phyloP scores from a whole-genome alignment of 2,329 filamentous ascomycete species.

The Elsinoe perseae region DNA sequence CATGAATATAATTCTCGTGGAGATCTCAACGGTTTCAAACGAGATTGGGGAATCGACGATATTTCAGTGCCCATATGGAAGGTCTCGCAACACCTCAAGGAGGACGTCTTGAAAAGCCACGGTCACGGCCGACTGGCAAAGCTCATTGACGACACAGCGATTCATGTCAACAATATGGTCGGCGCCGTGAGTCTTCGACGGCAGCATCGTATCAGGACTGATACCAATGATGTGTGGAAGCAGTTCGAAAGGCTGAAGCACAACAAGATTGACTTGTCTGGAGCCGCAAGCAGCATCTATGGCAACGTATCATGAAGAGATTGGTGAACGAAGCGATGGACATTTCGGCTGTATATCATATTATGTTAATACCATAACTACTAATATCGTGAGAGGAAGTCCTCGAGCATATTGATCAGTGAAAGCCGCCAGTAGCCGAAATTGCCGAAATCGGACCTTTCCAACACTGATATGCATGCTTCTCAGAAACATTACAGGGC shows the following conservation, averaged over 20 bases:
- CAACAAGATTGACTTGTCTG: conserved; percentile 2
- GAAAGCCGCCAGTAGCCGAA: conserved; percentile 7
- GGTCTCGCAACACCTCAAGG: background rate
- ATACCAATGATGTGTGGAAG: background rate
- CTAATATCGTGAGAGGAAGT: no score
- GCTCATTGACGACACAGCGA: background rate
- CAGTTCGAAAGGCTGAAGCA: conserved; percentile 11
- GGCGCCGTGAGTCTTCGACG: background rate
- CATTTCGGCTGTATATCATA: background rate
- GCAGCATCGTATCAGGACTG: background rate
- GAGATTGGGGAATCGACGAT: conserved; percentile 7
- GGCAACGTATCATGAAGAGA: background rate
- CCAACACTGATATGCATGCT: background rate
- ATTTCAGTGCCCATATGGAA: background rate
- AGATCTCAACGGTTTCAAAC: background rate
- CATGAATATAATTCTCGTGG: background rate
- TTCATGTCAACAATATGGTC: background rate
- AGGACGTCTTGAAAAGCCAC: background rate
- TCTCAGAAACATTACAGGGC: background rate
- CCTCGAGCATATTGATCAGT: background rate
- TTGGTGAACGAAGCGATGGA: background rate
- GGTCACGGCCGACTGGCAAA: background rate
- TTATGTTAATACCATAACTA: no score
- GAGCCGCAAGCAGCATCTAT: background rate
- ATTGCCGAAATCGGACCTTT: background rate